Conservation (phyloP, 2,329 filamentous ascomycete species). For the Pseudogymnoascus sp. region DNA sequence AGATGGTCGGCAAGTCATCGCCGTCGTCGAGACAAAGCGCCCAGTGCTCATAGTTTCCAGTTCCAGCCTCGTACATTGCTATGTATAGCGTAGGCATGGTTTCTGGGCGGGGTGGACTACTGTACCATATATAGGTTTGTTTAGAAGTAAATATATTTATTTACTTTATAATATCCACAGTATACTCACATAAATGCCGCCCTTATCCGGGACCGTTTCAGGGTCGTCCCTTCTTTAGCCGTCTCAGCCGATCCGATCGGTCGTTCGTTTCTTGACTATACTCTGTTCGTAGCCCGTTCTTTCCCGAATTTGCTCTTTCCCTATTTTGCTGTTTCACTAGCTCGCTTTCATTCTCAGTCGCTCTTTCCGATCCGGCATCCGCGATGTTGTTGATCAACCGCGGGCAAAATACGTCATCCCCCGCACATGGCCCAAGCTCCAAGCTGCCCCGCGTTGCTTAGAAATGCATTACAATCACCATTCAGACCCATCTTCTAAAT, state of each 20-base stretch:
- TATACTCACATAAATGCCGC: background rate
- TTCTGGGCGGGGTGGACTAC: background rate
- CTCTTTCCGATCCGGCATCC: slow-evolving; percentile 1
- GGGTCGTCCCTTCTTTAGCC: background rate
- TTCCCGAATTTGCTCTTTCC: background rate
- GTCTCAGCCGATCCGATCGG: background rate
- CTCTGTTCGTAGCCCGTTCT: background rate
- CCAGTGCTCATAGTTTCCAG: slow-evolving; percentile 13
- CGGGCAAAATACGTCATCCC: background rate
- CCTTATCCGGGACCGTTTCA: background rate
- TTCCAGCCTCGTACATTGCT: slow-evolving; percentile 11
- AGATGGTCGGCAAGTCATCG: slow-evolving; percentile 3
- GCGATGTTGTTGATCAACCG: background rate
- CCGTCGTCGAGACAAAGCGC: slow-evolving; percentile 11
- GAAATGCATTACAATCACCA: background rate
- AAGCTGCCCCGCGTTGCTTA: slow-evolving; percentile 1
- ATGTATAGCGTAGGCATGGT: slow-evolving; percentile 11
- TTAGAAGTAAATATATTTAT: background rate
- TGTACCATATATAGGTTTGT: too few species aligned
- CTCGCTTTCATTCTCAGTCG: background rate
- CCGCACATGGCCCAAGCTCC: slow-evolving; percentile 1
- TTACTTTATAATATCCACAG: background rate
- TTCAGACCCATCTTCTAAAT: background rate
- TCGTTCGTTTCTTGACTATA: too few species aligned
- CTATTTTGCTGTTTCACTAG: background rate